Percentiles rank a stretch among this genome's conserved stretches.
Evolutionary conservation across 2,329 filamentous ascomycete species (phyloP).

Genomic region (Monosporascus sp.): DNA sequence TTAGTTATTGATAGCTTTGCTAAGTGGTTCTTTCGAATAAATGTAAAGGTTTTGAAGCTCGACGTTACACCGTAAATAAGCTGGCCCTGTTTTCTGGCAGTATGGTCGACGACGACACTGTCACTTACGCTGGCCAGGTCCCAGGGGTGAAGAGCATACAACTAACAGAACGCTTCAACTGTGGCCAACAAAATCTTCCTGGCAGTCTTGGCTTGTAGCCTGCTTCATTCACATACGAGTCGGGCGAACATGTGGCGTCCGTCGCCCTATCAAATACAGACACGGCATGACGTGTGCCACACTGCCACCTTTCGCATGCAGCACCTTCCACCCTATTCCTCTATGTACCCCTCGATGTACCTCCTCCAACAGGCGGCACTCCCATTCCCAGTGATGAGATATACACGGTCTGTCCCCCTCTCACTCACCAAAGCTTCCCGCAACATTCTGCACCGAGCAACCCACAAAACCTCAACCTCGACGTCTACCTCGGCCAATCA

Average conservation of each 20-base stretch:
- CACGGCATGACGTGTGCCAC: neutral
- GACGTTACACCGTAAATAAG: too few relatives aligned
- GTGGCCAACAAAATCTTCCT: neutral
- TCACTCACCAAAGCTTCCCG: neutral
- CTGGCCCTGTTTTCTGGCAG: too few relatives aligned
- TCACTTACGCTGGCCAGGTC: too few relatives aligned
- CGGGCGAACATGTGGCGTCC: constrained; percentile 12
- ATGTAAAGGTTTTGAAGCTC: too few relatives aligned
- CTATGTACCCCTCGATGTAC: constrained; percentile 12
- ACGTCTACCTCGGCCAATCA: constrained; percentile 6
- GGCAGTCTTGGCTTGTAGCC: neutral
- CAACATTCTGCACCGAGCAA: neutral
- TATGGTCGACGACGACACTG: too few relatives aligned
- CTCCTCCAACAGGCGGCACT: constrained; percentile 7
- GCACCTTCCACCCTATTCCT: constrained; percentile 15
- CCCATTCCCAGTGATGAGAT: constrained; percentile 7
- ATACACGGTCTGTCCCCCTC: constrained; percentile 10
- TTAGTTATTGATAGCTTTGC: too few relatives aligned
- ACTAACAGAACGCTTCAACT: neutral
- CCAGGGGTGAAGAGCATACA: neutral
- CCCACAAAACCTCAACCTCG: constrained; percentile 1
- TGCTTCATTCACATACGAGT: constrained; percentile 11
- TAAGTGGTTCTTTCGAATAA: too few relatives aligned
- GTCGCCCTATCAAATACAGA: constrained; percentile 8
- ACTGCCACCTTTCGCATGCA: neutral